phyloP scores from a whole-genome alignment of 163 green algal species.

The Scenedesmus sp. region DNA sequence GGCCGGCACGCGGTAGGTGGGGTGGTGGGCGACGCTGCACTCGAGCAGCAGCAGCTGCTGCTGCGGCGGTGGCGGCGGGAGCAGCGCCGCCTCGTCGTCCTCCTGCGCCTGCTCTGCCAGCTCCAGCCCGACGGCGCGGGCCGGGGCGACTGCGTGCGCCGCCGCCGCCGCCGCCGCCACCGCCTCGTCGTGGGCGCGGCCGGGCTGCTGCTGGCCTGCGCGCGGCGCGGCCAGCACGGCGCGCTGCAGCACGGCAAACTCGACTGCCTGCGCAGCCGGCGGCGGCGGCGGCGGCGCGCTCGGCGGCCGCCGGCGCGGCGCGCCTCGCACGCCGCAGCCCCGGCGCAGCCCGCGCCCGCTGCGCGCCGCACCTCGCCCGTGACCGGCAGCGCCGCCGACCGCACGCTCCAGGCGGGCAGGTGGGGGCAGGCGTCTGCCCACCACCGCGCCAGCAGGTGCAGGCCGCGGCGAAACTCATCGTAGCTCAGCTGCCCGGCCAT shows the following conservation, averaged over 20 bases:
- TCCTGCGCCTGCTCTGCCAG: too few species aligned
- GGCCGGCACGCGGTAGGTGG: conserved; percentile 20
- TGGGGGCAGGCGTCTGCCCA: neutral
- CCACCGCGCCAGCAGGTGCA: conserved; percentile 3
- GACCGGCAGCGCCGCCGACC: neutral
- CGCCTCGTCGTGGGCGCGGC: neutral
- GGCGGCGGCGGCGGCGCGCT: too few species aligned
- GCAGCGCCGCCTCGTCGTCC: too few species aligned
- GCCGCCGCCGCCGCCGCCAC: too few species aligned
- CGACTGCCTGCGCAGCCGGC: too few species aligned
- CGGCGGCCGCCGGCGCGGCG: too few species aligned
- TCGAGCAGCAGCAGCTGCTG: too few species aligned
- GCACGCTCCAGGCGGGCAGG: neutral
- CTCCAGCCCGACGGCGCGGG: too few species aligned
- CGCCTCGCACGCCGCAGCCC: too few species aligned
- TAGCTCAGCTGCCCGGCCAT: neutral
- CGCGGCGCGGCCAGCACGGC: neutral
- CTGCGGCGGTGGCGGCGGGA: too few species aligned
- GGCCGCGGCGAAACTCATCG: neutral
- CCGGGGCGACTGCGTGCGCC: too few species aligned
- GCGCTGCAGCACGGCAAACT: too few species aligned
- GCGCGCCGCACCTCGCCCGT: conserved; percentile 1
- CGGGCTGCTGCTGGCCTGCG: neutral
- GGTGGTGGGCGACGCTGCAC: conserved; percentile 20
- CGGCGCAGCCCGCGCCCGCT: neutral